A percentile compares a stretch with the other conserved stretches of the same genome.
phyloP scores from a whole-genome alignment of 2,329 filamentous ascomycete species.

The Ceratocystis destructans region DNA sequence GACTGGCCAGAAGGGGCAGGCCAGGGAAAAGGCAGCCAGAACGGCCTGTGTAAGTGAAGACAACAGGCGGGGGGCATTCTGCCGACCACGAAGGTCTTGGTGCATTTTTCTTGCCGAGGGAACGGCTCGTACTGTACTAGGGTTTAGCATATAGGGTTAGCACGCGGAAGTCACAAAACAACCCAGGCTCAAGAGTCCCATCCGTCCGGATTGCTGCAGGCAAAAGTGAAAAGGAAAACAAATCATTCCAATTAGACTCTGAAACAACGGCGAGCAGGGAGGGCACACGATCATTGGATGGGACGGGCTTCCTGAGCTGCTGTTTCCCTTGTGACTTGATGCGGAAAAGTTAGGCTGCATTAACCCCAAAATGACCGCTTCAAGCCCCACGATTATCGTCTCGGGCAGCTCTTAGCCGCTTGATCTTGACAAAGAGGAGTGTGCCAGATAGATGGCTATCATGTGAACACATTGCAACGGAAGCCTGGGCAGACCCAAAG shows the following conservation, averaged over 20 bases:
- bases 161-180: not conserved
- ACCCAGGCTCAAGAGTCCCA: not conserved
- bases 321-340: not conserved
- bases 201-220: slow-evolving; percentile 3
- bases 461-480: no score
- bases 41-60: not conserved
- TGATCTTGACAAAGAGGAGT: not conserved
- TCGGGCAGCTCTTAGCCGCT: not conserved
- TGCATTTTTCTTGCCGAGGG: no score
- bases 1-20: slow-evolving; percentile 5
- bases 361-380: not conserved
- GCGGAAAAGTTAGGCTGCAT: not conserved
- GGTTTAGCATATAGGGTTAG: not conserved
- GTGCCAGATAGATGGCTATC: not conserved
- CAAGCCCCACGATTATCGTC: not conserved
- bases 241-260: not conserved
- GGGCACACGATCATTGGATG: not conserved
- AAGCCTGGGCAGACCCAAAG: no score
- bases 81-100: not conserved
- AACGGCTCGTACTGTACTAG: no score
- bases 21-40: not conserved
- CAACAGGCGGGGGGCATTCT: not conserved
- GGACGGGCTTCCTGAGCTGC: not conserved
- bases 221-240: not conserved
- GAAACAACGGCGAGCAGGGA: not conserved